These are phyloP conservation scores for Capsella bursapastoris DNA, from an alignment of 345 rosid genomes.

Conservation along the genomic window DNA sequence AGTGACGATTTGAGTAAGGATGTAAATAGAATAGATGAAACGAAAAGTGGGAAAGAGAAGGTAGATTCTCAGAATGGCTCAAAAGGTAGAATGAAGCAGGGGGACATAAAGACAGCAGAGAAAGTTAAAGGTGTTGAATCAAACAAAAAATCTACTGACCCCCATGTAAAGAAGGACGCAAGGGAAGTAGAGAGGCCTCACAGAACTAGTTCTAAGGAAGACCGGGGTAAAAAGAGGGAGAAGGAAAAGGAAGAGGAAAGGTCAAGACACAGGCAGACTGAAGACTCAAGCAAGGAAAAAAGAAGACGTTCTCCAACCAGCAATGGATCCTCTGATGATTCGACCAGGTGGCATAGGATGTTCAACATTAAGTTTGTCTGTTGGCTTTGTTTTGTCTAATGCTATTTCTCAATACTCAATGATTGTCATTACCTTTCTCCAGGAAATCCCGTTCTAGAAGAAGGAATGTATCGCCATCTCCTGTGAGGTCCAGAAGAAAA, in stretches of 20 bases:
- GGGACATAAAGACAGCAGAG: slow-evolving; percentile 50
- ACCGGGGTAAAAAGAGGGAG: slow-evolving; percentile 53
- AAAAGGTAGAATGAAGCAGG: slow-evolving; percentile 56
- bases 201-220: slow-evolving; percentile 58
- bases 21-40: slow-evolving; percentile 51
- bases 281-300: slow-evolving; percentile 67
- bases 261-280: slow-evolving; percentile 50
- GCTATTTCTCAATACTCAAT: neutral
- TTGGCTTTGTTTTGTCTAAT: slow-evolving; percentile 20
- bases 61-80: slow-evolving; percentile 52
- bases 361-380: slow-evolving; percentile 11
- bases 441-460: slow-evolving; percentile 69
- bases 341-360: slow-evolving; percentile 60
- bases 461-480: slow-evolving; percentile 70
- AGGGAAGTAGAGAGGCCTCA: slow-evolving; percentile 61
- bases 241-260: slow-evolving; percentile 60
- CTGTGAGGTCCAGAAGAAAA: slow-evolving; percentile 82
- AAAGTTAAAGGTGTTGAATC: slow-evolving; percentile 59
- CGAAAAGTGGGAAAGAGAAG: slow-evolving; percentile 57
- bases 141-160: slow-evolving; percentile 51
- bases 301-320: slow-evolving; percentile 67
- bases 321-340: slow-evolving; percentile 75
- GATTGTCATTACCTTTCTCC: slow-evolving; percentile 30
- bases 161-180: slow-evolving; percentile 55
- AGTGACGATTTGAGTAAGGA: slow-evolving; percentile 46